Conservation (phyloP, 805 yeast genomes). For the Starmera caribaea region DNA sequence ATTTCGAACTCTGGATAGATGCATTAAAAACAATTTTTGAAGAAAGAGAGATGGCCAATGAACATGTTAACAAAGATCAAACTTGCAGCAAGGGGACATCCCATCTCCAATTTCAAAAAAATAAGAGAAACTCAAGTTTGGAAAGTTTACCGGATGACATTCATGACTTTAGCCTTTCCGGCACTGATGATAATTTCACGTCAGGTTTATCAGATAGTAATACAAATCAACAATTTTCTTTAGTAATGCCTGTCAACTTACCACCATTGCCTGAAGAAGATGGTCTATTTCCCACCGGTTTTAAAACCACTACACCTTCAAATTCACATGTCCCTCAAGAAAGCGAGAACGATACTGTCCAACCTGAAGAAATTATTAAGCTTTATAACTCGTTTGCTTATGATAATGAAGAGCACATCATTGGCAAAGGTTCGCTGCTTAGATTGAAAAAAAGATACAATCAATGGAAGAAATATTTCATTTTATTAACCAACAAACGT, state of each 20-base stretch:
- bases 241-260: slow-evolving; percentile 2
- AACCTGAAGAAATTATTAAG: not conserved
- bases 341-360: too few relatives aligned
- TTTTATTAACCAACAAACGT: slow-evolving; percentile 31
- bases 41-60: slow-evolving; percentile 4
- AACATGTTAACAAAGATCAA: not conserved
- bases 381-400: slow-evolving; percentile 18
- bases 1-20: slow-evolving; percentile 13
- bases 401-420: slow-evolving; percentile 21
- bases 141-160: slow-evolving; percentile 1
- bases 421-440: slow-evolving; percentile 32
- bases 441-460: slow-evolving; percentile 32
- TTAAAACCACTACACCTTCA: too few relatives aligned
- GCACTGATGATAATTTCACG: slow-evolving; percentile 18
- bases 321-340: too few relatives aligned
- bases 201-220: slow-evolving; percentile 7
- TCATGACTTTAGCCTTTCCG: slow-evolving; percentile 8
- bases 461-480: slow-evolving; percentile 38
- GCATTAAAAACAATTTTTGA: slow-evolving; percentile 10
- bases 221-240: slow-evolving; percentile 1
- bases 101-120: not conserved
- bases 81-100: not conserved
- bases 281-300: not conserved
- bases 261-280: slow-evolving; percentile 3
- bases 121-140: slow-evolving; percentile 1